phyloP scores from a whole-genome alignment of 2,329 filamentous ascomycete species.

The Phaeosphaeria sp. region DNA sequence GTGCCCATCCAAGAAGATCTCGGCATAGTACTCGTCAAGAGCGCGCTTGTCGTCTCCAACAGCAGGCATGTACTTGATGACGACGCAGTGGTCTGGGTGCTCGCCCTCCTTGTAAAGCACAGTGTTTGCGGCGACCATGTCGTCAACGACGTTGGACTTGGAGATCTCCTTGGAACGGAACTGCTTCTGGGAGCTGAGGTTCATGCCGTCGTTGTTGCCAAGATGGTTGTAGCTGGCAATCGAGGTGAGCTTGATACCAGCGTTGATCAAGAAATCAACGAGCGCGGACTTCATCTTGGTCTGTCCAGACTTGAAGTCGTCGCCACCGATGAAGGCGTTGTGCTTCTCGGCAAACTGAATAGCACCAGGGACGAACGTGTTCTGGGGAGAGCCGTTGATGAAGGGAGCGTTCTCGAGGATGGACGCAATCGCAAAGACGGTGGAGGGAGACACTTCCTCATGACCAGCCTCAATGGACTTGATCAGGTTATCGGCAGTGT shows the following conservation, averaged over 20 bases:
- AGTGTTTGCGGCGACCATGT: slow-evolving; percentile 97
- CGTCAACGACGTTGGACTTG: slow-evolving; percentile 98
- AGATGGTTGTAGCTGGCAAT: slow-evolving; percentile 99
- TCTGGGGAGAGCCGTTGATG: slow-evolving; percentile 99
- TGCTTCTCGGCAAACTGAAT: slow-evolving; percentile 88
- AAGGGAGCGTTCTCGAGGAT: slow-evolving; percentile 91
- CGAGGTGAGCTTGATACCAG: slow-evolving; percentile 97
- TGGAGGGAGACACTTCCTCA: slow-evolving; percentile 91
- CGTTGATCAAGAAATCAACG: slow-evolving; percentile 97
- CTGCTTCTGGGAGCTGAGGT: slow-evolving; percentile 94
- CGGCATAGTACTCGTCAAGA: slow-evolving; percentile 97
- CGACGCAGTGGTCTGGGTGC: slow-evolving; percentile 96
- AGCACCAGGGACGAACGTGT: slow-evolving; percentile 95
- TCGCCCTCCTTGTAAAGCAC: slow-evolving; percentile 91
- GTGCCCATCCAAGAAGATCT: slow-evolving; percentile 98
- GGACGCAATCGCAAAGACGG: slow-evolving; percentile 91
- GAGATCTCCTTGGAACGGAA: slow-evolving; percentile 99
- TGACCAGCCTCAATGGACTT: slow-evolving; percentile 86
- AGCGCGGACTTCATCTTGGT: slow-evolving; percentile 99
- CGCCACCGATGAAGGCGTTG: slow-evolving; percentile 90
- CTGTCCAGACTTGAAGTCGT: slow-evolving; percentile 99
- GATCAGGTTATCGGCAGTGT: slow-evolving; percentile 93
- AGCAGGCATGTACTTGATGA: slow-evolving; percentile 99
- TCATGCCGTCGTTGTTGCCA: slow-evolving; percentile 99
- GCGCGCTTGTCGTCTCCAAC: slow-evolving; percentile 99